Evolutionary conservation across 306 rosid species (phyloP).

Genomic region (Cucurbita pepo): DNA sequence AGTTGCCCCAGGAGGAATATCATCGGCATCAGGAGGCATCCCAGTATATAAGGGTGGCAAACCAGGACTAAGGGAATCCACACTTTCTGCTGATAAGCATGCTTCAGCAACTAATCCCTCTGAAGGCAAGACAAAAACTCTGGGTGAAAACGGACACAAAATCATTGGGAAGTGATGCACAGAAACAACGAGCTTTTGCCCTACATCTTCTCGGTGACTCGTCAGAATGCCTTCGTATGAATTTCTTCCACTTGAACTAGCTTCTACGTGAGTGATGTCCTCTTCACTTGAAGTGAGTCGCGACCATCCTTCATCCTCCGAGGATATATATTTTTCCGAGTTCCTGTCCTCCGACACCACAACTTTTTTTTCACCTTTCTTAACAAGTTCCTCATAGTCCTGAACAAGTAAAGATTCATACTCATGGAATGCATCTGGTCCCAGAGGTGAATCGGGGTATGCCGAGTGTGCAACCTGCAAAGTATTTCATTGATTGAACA

Average conservation of each 20-base stretch:
- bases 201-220: constrained; percentile 32
- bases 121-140: constrained; percentile 91
- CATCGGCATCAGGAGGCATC: constrained; percentile 60
- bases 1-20: constrained; percentile 70
- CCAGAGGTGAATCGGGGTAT: constrained; percentile 85
- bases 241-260: constrained; percentile 47
- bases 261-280: constrained; percentile 25
- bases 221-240: constrained; percentile 25
- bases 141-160: constrained; percentile 74
- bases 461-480: constrained; percentile 61
- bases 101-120: constrained; percentile 78
- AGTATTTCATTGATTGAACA: constrained; percentile 8
- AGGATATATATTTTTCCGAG: constrained; percentile 16
- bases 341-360: constrained; percentile 16
- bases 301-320: constrained; percentile 42
- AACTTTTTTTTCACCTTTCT: constrained; percentile 27
- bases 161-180: constrained; percentile 85
- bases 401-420: constrained; percentile 80
- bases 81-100: constrained; percentile 46
- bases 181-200: constrained; percentile 48
- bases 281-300: constrained; percentile 30
- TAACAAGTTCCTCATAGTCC: constrained; percentile 77
- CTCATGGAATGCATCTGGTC: constrained; percentile 87
- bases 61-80: constrained; percentile 64
- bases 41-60: constrained; percentile 84